Conservation (phyloP, 805 yeast species). For the Metschnikowia koreensis region DNA sequence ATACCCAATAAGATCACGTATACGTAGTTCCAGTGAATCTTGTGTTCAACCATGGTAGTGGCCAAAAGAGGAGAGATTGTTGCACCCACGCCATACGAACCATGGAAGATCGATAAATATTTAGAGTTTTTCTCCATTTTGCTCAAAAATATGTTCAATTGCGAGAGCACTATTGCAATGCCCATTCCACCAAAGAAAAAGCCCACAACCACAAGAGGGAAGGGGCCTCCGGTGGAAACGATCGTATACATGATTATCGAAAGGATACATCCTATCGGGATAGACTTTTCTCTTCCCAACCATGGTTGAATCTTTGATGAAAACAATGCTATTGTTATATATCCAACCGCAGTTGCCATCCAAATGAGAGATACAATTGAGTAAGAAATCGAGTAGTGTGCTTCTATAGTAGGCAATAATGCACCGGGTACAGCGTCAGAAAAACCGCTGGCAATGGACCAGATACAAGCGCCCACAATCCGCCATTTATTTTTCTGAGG, state of each 20-base stretch:
- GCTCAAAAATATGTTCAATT: slow-evolving; percentile 22
- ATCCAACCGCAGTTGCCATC: slow-evolving; percentile 22
- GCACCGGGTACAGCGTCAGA: slow-evolving; percentile 25
- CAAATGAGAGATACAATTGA: slow-evolving; percentile 22
- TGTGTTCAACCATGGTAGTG: slow-evolving; percentile 18
- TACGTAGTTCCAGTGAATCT: slow-evolving; percentile 20
- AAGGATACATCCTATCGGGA: slow-evolving; percentile 16
- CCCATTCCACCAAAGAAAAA: slow-evolving; percentile 27
- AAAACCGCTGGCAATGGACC: slow-evolving; percentile 19
- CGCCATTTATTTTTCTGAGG: slow-evolving; percentile 20
- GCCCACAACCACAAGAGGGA: slow-evolving; percentile 22
- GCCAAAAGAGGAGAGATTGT: slow-evolving; percentile 24
- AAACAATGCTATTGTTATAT: slow-evolving; percentile 19
- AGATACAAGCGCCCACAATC: slow-evolving; percentile 17
- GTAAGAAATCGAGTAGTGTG: slow-evolving; percentile 19
- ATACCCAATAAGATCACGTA: slow-evolving; percentile 19
- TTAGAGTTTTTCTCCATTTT: slow-evolving; percentile 22
- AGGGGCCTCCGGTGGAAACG: slow-evolving; percentile 21
- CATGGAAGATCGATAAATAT: slow-evolving; percentile 23
- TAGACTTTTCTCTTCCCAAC: slow-evolving; percentile 19
- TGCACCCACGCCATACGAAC: slow-evolving; percentile 26
- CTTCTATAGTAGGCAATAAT: slow-evolving; percentile 22
- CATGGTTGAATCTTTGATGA: slow-evolving; percentile 17
- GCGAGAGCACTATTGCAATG: slow-evolving; percentile 20
- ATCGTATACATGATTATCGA: slow-evolving; percentile 17